Percentiles rank a stretch among this genome's conserved stretches.
These are phyloP conservation scores for Coniochaeta sp. DNA, from an alignment of 2,329 filamentous ascomycete genomes.

Conservation along the genomic window DNA sequence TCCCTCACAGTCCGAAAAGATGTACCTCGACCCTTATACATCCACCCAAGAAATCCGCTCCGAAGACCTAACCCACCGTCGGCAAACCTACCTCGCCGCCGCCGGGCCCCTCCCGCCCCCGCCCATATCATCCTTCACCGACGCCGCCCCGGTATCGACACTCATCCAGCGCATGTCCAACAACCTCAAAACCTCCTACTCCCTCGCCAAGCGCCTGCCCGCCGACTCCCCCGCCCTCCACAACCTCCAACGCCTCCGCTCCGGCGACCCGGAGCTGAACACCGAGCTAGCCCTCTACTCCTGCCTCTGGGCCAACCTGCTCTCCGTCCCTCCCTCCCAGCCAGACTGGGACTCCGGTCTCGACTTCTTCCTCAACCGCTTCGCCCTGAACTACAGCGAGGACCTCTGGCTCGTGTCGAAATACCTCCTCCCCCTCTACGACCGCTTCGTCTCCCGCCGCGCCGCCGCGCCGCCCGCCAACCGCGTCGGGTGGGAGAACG, in stretches of 20 bases:
- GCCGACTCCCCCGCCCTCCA: constrained; percentile 27
- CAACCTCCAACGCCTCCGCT: constrained; percentile 28
- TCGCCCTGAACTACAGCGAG: constrained; percentile 60
- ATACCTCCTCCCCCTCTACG: constrained; percentile 58
- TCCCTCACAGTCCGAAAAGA: constrained; percentile 40
- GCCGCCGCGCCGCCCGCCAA: constrained; percentile 14
- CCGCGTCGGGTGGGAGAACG: constrained; percentile 24
- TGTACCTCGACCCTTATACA: constrained; percentile 82
- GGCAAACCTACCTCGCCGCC: constrained; percentile 18
- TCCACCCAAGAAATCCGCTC: constrained; percentile 59
- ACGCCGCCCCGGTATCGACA: constrained; percentile 55
- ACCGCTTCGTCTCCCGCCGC: constrained; percentile 22
- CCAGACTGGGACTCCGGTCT: constrained; percentile 55
- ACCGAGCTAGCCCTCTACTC: constrained; percentile 59
- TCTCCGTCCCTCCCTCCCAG: constrained; percentile 41
- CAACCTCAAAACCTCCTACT: constrained; percentile 70
- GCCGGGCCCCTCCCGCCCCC: constrained; percentile 26
- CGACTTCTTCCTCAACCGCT: constrained; percentile 56
- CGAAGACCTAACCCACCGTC: constrained; percentile 43
- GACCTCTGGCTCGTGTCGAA: constrained; percentile 66
- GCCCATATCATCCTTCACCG: constrained; percentile 42
- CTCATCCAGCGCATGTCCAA: constrained; percentile 70
- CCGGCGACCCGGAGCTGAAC: constrained; percentile 50
- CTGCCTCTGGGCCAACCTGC: constrained; percentile 62
- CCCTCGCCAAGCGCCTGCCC: constrained; percentile 33